phyloP scores from a whole-genome alignment of 441 rosid genomes.

The Syzygium syzygioides region DNA sequence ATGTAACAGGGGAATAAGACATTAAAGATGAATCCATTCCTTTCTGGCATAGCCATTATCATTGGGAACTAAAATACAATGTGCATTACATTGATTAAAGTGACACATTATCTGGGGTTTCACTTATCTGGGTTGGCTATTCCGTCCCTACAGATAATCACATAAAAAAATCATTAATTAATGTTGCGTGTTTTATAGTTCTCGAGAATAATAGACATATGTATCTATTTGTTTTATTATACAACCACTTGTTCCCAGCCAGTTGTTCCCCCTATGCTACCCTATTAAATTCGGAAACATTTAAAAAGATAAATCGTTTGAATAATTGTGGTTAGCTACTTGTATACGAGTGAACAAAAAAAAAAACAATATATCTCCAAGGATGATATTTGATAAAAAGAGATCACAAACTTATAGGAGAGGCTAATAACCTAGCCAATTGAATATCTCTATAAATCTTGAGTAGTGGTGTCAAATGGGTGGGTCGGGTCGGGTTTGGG shows the following conservation, averaged over 20 bases:
- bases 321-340: not conserved
- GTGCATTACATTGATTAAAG: not conserved
- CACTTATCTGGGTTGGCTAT: not conserved
- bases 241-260: not conserved
- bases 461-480: too few species aligned
- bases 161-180: not conserved
- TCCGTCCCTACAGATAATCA: not conserved
- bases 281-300: not conserved
- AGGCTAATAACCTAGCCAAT: not conserved
- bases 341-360: not conserved
- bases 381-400: not conserved
- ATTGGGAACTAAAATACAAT: not conserved
- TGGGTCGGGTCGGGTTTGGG: too few species aligned
- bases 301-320: not conserved
- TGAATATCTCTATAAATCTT: too few species aligned
- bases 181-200: not conserved
- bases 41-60: not conserved
- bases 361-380: not conserved
- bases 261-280: not conserved
- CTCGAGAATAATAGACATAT: not conserved
- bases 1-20: not conserved
- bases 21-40: not conserved
- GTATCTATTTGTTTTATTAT: not conserved
- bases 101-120: rapidly evolving
- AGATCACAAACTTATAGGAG: not conserved